Conservation (phyloP, 495 filamentous ascomycete genomes). For the Haplographium delicatum region DNA sequence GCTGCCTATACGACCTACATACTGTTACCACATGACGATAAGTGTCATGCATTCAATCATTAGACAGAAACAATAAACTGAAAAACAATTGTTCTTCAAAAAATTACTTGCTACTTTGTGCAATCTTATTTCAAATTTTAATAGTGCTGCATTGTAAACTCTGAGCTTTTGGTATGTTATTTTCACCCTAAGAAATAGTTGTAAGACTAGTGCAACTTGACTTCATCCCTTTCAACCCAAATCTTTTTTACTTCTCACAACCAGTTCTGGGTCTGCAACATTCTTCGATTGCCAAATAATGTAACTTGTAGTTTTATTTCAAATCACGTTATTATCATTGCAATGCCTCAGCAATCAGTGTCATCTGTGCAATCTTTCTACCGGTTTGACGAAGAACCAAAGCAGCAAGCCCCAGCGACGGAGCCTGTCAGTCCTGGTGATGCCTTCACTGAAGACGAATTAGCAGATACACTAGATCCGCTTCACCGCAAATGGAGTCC, state of each 20-base stretch:
- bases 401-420: slow-evolving; percentile 22
- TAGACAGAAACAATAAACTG: slow-evolving; percentile 15
- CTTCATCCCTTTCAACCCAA: neutral
- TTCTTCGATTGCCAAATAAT: too few relatives aligned
- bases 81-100: slow-evolving; percentile 14
- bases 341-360: slow-evolving; percentile 32
- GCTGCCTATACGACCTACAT: too few relatives aligned
- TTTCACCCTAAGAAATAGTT: too few relatives aligned
- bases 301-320: too few relatives aligned
- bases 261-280: too few relatives aligned
- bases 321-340: neutral
- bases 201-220: too few relatives aligned
- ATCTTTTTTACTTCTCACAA: neutral
- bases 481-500: slow-evolving; percentile 48
- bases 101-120: too few relatives aligned
- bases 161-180: too few relatives aligned
- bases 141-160: too few relatives aligned
- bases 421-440: slow-evolving; percentile 32
- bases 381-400: too few relatives aligned
- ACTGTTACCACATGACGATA: slow-evolving; percentile 23
- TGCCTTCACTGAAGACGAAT: slow-evolving; percentile 46
- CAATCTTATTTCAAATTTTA: too few relatives aligned
- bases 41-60: slow-evolving; percentile 26
- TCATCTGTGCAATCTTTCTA: slow-evolving; percentile 53
- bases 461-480: slow-evolving; percentile 36